phyloP scores from a whole-genome alignment of 768 basidiomycete species.

The Lactifluus rugatus region DNA sequence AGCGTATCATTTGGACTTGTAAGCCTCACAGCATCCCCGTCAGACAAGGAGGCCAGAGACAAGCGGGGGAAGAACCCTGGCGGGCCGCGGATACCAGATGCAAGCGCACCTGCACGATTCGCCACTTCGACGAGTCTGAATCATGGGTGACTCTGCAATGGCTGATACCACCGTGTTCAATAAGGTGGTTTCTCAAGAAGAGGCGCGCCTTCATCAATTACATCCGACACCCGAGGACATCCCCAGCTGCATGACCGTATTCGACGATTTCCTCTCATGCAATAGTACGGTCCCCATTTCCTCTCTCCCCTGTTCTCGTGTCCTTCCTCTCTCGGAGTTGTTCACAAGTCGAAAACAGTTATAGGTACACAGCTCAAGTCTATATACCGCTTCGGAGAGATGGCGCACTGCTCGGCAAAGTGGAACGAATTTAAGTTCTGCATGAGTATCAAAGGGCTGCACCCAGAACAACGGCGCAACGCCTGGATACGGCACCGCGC shows the following conservation, averaged over 20 bases:
- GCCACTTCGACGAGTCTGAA: too few relatives aligned
- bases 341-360: neutral
- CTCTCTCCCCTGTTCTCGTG: neutral
- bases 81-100: too few relatives aligned
- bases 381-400: constrained; percentile 76
- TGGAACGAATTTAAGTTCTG: constrained; percentile 95
- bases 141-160: neutral
- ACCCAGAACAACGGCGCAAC: constrained; percentile 67
- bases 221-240: constrained; percentile 74
- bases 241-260: constrained; percentile 68
- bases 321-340: neutral
- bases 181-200: constrained; percentile 56
- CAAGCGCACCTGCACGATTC: too few relatives aligned
- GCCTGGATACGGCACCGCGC: constrained; percentile 82
- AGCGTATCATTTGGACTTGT: constrained; percentile 33
- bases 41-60: too few relatives aligned
- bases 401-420: constrained; percentile 63
- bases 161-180: constrained; percentile 33
- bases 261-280: constrained; percentile 66
- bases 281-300: constrained; percentile 36
- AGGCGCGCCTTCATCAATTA: constrained; percentile 47
- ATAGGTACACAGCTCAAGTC: constrained; percentile 65
- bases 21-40: too few relatives aligned
- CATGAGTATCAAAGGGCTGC: constrained; percentile 68
- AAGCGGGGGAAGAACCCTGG: neutral